These are phyloP conservation scores for Viridothelium virens DNA, from an alignment of 495 filamentous ascomycete species.

Conservation along the genomic window DNA sequence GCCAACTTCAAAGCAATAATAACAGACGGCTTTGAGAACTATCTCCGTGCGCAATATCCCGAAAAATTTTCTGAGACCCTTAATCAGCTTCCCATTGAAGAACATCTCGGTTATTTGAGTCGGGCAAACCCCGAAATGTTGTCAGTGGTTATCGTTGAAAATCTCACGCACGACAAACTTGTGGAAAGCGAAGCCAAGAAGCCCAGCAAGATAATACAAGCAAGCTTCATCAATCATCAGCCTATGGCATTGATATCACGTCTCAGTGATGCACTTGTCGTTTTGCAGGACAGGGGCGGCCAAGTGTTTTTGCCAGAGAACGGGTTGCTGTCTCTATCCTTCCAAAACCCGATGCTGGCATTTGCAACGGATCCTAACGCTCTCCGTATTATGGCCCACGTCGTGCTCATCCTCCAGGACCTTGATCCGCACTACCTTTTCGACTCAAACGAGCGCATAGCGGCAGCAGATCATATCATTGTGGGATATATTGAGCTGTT, in stretches of 20 bases:
- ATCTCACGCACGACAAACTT: constrained; percentile 24
- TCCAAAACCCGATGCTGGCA: background rate
- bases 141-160: constrained; percentile 18
- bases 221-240: constrained; percentile 52
- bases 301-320: background rate
- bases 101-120: constrained; percentile 47
- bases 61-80: constrained; percentile 35
- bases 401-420: constrained; percentile 33
- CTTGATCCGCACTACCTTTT: constrained; percentile 16
- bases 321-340: background rate
- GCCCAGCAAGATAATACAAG: constrained; percentile 59
- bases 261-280: constrained; percentile 18
- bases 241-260: constrained; percentile 15
- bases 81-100: constrained; percentile 44
- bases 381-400: constrained; percentile 33
- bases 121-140: constrained; percentile 43
- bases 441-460: constrained; percentile 13
- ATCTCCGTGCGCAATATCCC: constrained; percentile 44
- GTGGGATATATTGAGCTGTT: constrained; percentile 75
- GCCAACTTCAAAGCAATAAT: constrained; percentile 79
- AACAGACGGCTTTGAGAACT: constrained; percentile 57
- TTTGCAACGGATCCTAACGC: constrained; percentile 20
- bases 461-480: constrained; percentile 57
- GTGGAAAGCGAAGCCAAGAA: constrained; percentile 42
- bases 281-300: background rate